Evolutionary conservation across 1,139 yeast species (phyloP), one percentile per base, ranked within the genome.

Genomic region (Hansenula sp.): DNA sequence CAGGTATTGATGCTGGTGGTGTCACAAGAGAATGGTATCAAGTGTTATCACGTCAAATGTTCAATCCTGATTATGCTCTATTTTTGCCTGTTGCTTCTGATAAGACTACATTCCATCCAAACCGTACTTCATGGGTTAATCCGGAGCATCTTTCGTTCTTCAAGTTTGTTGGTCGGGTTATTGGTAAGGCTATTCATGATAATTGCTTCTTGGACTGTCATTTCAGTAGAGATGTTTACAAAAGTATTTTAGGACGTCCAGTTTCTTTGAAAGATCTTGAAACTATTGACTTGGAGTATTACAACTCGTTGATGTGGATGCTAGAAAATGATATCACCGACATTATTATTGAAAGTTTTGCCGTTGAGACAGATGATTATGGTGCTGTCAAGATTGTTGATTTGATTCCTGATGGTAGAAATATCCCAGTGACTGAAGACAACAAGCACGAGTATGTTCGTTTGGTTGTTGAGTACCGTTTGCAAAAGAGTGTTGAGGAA

Each of bases 1-100:
- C 86, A 44, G 99, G 98, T 51, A 87, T 92, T 38, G 99, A 94
- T 70, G 98, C 97, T 3, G 99, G 99, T 52, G 99, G 99, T 39
- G 83, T 94, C 19, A 88, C 97, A 0, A 73, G 98, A 56, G 99
- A 94, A 61, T 94, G 98, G 98, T 90, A 83, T 57, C 97, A 89
- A 59, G 96, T 90, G 10, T 66, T 94, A 43, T 83, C 97, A 0
- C 72, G 97, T 46, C 97, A 92, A 62, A 90, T 94, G 87, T 89
- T 92, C 65, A 90, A 92, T 58, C 96, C 98, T 0, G 96, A 89
- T 56, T 90, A 90, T 66, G 97, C 97, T 0, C 67, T 94, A 45
- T 94, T 92, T 59, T 73, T 86, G 0, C 97, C 98, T 0, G 96
- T 89, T 39, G 88, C 95, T 0, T 78, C 95, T 2, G 98, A 92